A percentile compares a stretch with the other conserved stretches of the same genome.
Evolutionary conservation across 1,284 basidiomycete genomes (phyloP).

Genomic region (Boletus semigastroideus): DNA sequence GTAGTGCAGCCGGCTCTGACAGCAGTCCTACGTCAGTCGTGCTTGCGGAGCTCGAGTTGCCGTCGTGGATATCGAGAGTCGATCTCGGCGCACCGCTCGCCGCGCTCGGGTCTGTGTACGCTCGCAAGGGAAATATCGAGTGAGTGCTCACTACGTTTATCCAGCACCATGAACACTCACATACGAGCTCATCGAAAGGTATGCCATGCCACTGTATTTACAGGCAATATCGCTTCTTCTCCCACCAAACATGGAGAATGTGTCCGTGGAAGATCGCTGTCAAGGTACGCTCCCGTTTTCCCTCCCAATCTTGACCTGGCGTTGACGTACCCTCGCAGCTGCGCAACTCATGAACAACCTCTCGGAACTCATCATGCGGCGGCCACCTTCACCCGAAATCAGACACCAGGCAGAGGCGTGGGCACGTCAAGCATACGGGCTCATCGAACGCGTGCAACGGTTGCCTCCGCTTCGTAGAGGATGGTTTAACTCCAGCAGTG

Average conservation of each 20-base stretch:
- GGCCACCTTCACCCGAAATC: constrained; percentile 43
- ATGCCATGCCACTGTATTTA: constrained; percentile 64
- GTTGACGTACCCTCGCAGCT: constrained; percentile 37
- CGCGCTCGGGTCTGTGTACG: constrained; percentile 64
- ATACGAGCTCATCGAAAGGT: constrained; percentile 38
- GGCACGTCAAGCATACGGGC: constrained; percentile 54
- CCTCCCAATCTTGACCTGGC: neutral
- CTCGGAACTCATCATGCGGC: constrained; percentile 56
- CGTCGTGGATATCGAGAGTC: constrained; percentile 56
- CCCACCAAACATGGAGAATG: constrained; percentile 43
- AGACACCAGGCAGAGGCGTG: constrained; percentile 59
- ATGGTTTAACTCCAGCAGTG: constrained; percentile 22
- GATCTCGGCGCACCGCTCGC: constrained; percentile 73
- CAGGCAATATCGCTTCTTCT: constrained; percentile 66
- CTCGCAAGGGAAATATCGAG: constrained; percentile 57
- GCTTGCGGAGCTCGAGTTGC: constrained; percentile 56
- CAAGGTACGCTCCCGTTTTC: constrained; percentile 41
- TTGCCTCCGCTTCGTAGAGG: constrained; percentile 23
- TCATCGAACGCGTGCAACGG: constrained; percentile 41
- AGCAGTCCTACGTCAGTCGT: constrained; percentile 17
- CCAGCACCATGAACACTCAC: neutral
- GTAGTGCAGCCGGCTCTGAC: neutral
- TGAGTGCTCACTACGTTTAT: constrained; percentile 37
- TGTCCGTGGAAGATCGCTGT: constrained; percentile 52
- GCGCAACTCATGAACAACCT: constrained; percentile 72